Conservation (phyloP, 129 eudicot species). For the Heracleum sosnowskyi region DNA sequence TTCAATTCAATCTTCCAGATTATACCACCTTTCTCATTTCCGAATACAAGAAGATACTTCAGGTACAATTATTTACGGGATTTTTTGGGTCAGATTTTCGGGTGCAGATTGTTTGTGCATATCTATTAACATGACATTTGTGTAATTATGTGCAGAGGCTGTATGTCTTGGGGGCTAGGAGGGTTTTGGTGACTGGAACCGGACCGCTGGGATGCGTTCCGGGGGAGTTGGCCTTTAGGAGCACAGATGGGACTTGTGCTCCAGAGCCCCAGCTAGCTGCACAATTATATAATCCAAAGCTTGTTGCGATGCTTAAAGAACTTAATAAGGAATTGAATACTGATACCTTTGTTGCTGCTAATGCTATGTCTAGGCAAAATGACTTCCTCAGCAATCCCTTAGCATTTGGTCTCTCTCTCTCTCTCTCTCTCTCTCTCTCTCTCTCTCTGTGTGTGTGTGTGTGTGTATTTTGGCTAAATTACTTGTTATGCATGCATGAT, state of each 20-base stretch:
- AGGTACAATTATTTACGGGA: slow-evolving; percentile 24
- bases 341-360: slow-evolving; percentile 50
- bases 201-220: slow-evolving; percentile 88
- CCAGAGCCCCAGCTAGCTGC: slow-evolving; percentile 56
- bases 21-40: slow-evolving; percentile 36
- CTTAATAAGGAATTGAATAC: slow-evolving; percentile 57
- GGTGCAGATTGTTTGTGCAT: too few species aligned
- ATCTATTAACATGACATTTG: background rate
- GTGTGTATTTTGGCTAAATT: background rate
- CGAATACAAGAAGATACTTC: slow-evolving; percentile 47
- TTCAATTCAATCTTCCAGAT: slow-evolving; percentile 45
- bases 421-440: too few species aligned
- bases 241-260: slow-evolving; percentile 56
- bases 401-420: slow-evolving; percentile 38
- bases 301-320: slow-evolving; percentile 44
- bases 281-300: slow-evolving; percentile 53
- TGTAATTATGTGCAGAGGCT: slow-evolving; percentile 26
- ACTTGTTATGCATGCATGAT: background rate
- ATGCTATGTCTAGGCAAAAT: slow-evolving; percentile 42
- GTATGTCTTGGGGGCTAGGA: slow-evolving; percentile 49
- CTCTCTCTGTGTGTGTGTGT: too few species aligned
- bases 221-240: slow-evolving; percentile 47
- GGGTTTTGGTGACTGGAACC: slow-evolving; percentile 65
- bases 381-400: slow-evolving; percentile 55
- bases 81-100: too few species aligned